Evolutionary conservation across 495 filamentous ascomycete genomes (phyloP).

Genomic region (Mycothermus thermophilus): DNA sequence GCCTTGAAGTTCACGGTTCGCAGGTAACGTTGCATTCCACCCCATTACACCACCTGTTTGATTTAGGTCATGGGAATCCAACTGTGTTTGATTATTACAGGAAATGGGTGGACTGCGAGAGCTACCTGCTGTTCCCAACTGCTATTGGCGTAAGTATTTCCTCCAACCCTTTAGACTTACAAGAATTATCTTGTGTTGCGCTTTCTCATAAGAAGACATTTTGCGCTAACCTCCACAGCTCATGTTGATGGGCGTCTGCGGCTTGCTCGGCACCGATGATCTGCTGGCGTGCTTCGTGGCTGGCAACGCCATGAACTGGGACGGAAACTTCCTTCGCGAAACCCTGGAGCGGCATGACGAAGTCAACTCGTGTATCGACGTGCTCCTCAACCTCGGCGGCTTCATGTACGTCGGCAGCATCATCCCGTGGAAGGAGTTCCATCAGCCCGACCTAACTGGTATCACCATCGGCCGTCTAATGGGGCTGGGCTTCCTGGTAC

Average conservation of each 20-base stretch:
- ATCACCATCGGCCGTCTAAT: slow-evolving; percentile 51
- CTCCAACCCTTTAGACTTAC: slow-evolving; percentile 7
- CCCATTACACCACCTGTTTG: too few species aligned
- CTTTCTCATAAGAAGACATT: background rate
- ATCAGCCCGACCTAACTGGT: slow-evolving; percentile 25
- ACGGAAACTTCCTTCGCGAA: slow-evolving; percentile 73
- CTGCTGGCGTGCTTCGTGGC: slow-evolving; percentile 86
- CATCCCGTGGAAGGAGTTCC: slow-evolving; percentile 52
- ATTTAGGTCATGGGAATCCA: too few species aligned
- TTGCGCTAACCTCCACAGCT: slow-evolving; percentile 11
- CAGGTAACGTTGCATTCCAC: too few species aligned
- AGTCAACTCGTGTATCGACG: slow-evolving; percentile 74
- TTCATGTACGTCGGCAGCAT: slow-evolving; percentile 82
- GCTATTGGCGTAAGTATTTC: slow-evolving; percentile 47
- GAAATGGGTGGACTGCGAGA: slow-evolving; percentile 71
- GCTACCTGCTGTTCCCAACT: slow-evolving; percentile 74
- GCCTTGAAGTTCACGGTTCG: slow-evolving; percentile 34
- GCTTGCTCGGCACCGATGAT: slow-evolving; percentile 76
- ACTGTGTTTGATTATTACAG: too few species aligned
- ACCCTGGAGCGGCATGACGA: slow-evolving; percentile 60
- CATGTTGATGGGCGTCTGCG: slow-evolving; percentile 69
- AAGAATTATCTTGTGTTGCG: background rate
- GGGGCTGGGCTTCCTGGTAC: slow-evolving; percentile 56
- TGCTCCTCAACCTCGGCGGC: slow-evolving; percentile 54
- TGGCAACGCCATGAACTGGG: slow-evolving; percentile 75